phyloP scores from a whole-genome alignment of 2,329 filamentous ascomycete genomes.

The Juglanconis sp. region DNA sequence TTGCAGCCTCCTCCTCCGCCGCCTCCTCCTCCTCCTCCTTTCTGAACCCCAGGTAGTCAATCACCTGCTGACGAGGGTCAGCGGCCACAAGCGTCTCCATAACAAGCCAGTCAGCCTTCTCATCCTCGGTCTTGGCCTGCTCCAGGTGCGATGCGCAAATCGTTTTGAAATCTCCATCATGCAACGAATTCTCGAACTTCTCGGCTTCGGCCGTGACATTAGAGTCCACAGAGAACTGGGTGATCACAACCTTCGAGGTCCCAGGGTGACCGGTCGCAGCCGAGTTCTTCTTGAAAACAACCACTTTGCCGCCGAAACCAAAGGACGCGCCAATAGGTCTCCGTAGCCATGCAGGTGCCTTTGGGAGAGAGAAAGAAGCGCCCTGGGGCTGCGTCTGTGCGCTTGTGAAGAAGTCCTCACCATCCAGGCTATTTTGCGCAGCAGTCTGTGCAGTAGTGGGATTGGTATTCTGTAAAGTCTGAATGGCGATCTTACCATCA shows the following conservation, averaged over 20 bases:
- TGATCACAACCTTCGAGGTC: conserved; percentile 77
- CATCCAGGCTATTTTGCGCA: conserved; percentile 70
- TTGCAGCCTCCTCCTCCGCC: conserved; percentile 33
- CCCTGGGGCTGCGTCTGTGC: conserved; percentile 89
- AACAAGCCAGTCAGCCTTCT: conserved; percentile 94
- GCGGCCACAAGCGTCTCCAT: conserved; percentile 83
- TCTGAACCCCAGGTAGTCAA: conserved; percentile 86
- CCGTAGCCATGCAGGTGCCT: conserved; percentile 88
- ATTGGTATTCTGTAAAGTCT: conserved; percentile 93
- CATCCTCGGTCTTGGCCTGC: conserved; percentile 76
- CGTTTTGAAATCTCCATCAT: conserved; percentile 69
- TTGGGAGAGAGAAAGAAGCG: conserved; percentile 80
- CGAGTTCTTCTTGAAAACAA: conserved; percentile 65
- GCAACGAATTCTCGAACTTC: conserved; percentile 79
- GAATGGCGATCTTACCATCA: conserved; percentile 91
- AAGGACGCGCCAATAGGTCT: conserved; percentile 83
- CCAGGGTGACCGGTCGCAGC: conserved; percentile 60
- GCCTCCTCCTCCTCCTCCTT: conserved; percentile 51
- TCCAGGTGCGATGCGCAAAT: conserved; percentile 80
- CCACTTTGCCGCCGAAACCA: conserved; percentile 90
- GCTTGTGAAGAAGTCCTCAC: conserved; percentile 94
- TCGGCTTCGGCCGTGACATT: conserved; percentile 80
- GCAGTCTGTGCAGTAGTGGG: conserved; percentile 65
- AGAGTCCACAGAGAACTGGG: conserved; percentile 84
- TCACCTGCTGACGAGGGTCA: conserved; percentile 80